A percentile compares a stretch with the other conserved stretches of the same genome.
These are phyloP conservation scores for Candida andamanensis DNA, from an alignment of 805 yeast genomes.

Conservation along the genomic window DNA sequence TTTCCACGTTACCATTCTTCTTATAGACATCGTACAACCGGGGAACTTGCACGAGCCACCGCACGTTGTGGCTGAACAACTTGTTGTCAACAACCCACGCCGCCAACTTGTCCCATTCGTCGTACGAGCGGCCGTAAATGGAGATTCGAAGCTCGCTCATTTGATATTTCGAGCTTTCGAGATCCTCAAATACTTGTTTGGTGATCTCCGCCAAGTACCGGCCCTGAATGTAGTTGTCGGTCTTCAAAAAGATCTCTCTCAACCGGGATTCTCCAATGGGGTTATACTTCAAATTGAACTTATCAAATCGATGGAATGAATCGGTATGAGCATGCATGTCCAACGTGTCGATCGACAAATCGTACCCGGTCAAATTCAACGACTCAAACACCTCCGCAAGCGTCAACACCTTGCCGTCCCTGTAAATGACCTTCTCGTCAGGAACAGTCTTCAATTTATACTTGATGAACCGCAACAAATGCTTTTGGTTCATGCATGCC, in stretches of 20 bases:
- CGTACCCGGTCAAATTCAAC: slow-evolving; percentile 87
- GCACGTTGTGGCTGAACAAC: slow-evolving; percentile 84
- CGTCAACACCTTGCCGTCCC: slow-evolving; percentile 87
- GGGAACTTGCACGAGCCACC: slow-evolving; percentile 97
- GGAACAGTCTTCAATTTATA: slow-evolving; percentile 85
- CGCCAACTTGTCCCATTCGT: slow-evolving; percentile 95
- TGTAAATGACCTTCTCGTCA: slow-evolving; percentile 83
- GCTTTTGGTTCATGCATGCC: slow-evolving; percentile 99
- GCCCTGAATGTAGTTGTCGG: slow-evolving; percentile 90
- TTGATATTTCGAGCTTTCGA: slow-evolving; percentile 93
- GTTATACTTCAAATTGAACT: slow-evolving; percentile 92
- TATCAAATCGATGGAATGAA: slow-evolving; percentile 95
- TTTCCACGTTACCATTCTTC: slow-evolving; percentile 60
- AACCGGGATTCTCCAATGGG: slow-evolving; percentile 98
- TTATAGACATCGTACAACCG: slow-evolving; percentile 87
- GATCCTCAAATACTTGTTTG: slow-evolving; percentile 86
- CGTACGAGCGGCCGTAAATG: slow-evolving; percentile 80
- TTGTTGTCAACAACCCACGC: slow-evolving; percentile 93
- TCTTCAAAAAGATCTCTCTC: slow-evolving; percentile 92
- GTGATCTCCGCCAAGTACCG: slow-evolving; percentile 89
- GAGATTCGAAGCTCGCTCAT: slow-evolving; percentile 97
- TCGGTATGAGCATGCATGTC: slow-evolving; percentile 99
- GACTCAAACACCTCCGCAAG: slow-evolving; percentile 89
- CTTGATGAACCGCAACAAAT: slow-evolving; percentile 87
- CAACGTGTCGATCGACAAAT: slow-evolving; percentile 88